Percentiles rank a stretch among this genome's conserved stretches.
Evolutionary conservation across 1,284 basidiomycete species (phyloP).

Genomic region (Cerioporus squamosus): DNA sequence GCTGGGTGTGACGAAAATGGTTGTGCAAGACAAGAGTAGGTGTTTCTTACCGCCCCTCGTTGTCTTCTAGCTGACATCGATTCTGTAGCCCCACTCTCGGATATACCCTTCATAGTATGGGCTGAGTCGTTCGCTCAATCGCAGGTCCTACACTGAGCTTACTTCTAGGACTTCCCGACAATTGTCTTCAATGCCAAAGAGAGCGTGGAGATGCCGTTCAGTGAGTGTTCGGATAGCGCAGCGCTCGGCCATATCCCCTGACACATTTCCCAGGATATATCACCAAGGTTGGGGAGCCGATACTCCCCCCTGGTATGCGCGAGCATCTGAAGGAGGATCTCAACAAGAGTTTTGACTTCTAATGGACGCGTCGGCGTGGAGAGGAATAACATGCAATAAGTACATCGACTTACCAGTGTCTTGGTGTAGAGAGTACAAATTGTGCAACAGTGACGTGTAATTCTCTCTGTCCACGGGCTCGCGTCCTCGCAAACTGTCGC

Average conservation of each 20-base stretch:
- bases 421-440: too few species aligned
- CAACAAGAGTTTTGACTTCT: conserved; percentile 86
- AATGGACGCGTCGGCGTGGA: conserved; percentile 17
- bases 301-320: conserved; percentile 90
- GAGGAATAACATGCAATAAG: too few species aligned
- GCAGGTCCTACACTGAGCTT: conserved; percentile 21
- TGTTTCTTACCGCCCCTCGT: not conserved
- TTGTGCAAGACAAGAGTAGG: conserved; percentile 79
- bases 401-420: too few species aligned
- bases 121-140: too few species aligned
- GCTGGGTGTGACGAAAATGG: conserved; percentile 88
- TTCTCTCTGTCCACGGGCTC: too few species aligned
- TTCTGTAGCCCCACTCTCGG: conserved; percentile 58
- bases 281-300: conserved; percentile 55
- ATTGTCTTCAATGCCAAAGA: conserved; percentile 84
- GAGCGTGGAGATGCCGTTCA: conserved; percentile 94
- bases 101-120: conserved; percentile 75
- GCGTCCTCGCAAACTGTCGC: too few species aligned
- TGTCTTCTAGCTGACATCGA: not conserved
- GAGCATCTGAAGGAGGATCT: conserved; percentile 84
- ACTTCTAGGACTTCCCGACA: conserved; percentile 81
- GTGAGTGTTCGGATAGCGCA: conserved; percentile 48
- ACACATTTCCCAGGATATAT: conserved; percentile 59
- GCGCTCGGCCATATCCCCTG: not conserved
- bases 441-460: too few species aligned